Percentiles rank a stretch among this genome's conserved stretches.
phyloP scores from a whole-genome alignment of 192 early-diverging fungal species.

The Dispira simplex region DNA sequence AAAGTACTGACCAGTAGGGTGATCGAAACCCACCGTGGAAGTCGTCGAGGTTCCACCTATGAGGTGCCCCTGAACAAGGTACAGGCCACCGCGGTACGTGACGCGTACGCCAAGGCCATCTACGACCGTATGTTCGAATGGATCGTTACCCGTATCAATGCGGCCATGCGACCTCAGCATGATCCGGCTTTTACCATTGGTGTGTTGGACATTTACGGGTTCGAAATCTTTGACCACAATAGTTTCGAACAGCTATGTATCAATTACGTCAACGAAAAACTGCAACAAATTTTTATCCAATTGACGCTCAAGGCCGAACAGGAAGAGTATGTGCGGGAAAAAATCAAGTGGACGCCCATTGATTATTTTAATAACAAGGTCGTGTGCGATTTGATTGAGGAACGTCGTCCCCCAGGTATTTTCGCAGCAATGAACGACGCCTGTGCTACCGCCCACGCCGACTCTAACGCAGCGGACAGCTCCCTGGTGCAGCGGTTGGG shows the following conservation, averaged over 20 bases:
- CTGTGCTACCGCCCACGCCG: conserved; percentile 94
- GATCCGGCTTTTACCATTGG: conserved; percentile 59
- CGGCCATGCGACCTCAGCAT: conserved; percentile 53
- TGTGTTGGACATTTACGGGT: conserved; percentile 98
- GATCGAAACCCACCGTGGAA: conserved; percentile 61
- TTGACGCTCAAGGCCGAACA: conserved; percentile 96
- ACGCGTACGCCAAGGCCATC: conserved; percentile 87
- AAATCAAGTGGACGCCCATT: conserved; percentile 98
- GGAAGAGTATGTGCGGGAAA: conserved; percentile 93
- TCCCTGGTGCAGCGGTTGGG: conserved; percentile 53
- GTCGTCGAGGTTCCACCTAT: conserved; percentile 55
- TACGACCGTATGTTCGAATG: conserved; percentile 95
- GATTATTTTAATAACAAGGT: conserved; percentile 99
- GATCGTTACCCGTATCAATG: conserved; percentile 90
- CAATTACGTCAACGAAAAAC: conserved; percentile 95
- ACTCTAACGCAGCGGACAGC: conserved; percentile 59
- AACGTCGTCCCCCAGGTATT: conserved; percentile 87
- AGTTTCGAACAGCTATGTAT: conserved; percentile 99
- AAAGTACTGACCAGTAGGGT: conserved; percentile 50
- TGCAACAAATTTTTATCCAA: conserved; percentile 99
- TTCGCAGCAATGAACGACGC: conserved; percentile 92
- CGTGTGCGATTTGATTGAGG: conserved; percentile 97
- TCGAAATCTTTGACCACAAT: conserved; percentile 92
- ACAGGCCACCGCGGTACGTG: conserved; percentile 79
- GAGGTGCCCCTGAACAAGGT: conserved; percentile 81